These are phyloP conservation scores for Tritrichomonas foetus DNA, from an alignment of 208 protist species.

Conservation along the genomic window DNA sequence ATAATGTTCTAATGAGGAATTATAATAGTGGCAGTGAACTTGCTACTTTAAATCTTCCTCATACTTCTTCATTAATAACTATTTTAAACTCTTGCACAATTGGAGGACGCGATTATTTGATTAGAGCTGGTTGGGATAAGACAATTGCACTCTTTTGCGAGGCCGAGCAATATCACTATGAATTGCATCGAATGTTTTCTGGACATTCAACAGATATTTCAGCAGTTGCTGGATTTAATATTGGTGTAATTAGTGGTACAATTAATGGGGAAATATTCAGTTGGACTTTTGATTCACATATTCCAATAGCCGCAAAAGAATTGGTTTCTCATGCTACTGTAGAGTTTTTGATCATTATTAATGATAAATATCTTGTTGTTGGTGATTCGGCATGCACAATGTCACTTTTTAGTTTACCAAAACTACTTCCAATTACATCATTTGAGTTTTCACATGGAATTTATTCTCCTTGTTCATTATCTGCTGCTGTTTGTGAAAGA, in stretches of 20 bases:
- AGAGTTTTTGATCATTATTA: neutral
- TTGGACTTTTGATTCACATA: slow-evolving; percentile 12
- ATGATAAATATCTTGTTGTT: neutral
- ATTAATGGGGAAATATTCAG: neutral
- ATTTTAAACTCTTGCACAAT: neutral
- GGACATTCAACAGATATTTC: neutral
- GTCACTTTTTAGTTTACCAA: neutral
- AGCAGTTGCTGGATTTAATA: neutral
- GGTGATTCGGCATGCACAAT: neutral
- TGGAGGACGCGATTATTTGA: neutral
- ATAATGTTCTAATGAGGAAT: neutral
- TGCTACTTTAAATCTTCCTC: neutral
- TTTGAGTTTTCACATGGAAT: neutral
- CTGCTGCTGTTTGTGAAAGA: neutral
- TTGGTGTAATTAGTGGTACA: neutral
- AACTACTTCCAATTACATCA: neutral
- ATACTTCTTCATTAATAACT: neutral
- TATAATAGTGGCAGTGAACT: neutral
- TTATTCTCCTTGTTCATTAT: too few species aligned
- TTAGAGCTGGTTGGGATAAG: neutral
- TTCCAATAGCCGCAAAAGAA: neutral
- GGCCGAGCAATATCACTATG: neutral
- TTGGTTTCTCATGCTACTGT: neutral
- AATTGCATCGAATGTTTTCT: neutral
- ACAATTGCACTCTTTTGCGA: neutral